Conservation (phyloP, 2,329 filamentous ascomycete species). For the Trichoderma atrobrunneum region DNA sequence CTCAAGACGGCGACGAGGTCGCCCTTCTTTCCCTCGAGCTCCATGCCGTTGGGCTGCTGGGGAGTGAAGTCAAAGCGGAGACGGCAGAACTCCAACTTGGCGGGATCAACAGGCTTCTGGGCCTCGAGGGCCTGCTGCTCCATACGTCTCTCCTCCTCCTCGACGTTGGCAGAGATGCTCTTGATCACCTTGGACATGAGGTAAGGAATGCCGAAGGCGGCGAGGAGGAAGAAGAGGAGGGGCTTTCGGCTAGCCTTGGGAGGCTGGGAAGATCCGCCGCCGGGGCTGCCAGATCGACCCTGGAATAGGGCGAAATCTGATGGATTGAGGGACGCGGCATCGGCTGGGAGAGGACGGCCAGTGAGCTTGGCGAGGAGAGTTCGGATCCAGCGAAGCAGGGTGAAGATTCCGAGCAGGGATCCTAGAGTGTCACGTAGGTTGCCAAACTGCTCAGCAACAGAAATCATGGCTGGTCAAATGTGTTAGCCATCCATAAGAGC, state of each 20-base stretch:
- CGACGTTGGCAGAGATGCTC: constrained; percentile 75
- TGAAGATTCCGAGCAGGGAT: constrained; percentile 92
- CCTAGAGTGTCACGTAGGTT: constrained; percentile 91
- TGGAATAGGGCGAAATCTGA: constrained; percentile 88
- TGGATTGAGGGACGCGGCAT: constrained; percentile 82
- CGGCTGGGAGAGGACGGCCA: constrained; percentile 83
- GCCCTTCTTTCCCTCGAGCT: constrained; percentile 89
- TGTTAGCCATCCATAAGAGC: background rate
- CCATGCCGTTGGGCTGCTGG: constrained; percentile 65
- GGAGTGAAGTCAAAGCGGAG: constrained; percentile 93
- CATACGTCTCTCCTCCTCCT: constrained; percentile 69
- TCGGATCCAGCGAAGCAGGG: constrained; percentile 89
- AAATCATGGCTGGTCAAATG: constrained; percentile 75
- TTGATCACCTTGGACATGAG: constrained; percentile 96
- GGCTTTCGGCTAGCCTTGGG: constrained; percentile 87
- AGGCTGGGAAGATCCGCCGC: constrained; percentile 60
- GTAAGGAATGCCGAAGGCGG: constrained; percentile 93
- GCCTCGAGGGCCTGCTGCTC: constrained; percentile 50
- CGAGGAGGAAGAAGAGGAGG: constrained; percentile 90
- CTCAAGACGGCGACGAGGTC: constrained; percentile 91
- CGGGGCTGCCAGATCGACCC: constrained; percentile 56
- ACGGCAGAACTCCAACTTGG: constrained; percentile 94
- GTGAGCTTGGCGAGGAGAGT: constrained; percentile 90
- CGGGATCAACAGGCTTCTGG: constrained; percentile 68
- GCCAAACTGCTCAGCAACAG: constrained; percentile 94